Conservation (phyloP, 352 stramenopile genomes). For the Pythium myriotylum region DNA sequence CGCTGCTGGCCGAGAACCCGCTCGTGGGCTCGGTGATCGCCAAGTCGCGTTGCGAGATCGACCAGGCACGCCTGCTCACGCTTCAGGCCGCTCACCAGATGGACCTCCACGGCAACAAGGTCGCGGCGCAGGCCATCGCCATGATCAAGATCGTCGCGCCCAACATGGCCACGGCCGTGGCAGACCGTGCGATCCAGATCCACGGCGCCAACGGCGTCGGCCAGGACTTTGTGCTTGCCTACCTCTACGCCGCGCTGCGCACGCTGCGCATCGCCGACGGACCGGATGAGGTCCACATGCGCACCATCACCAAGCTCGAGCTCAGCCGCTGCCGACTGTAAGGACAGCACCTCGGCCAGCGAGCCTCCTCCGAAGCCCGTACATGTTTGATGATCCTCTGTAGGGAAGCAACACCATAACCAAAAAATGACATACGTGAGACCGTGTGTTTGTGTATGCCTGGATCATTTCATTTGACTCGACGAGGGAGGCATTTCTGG, state of each 20-base stretch:
- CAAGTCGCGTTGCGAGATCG: slow-evolving; percentile 78
- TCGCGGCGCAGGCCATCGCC: slow-evolving; percentile 91
- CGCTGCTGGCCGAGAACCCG: slow-evolving; percentile 89
- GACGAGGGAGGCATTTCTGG: too few species aligned
- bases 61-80: slow-evolving; percentile 85
- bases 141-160: slow-evolving; percentile 98
- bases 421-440: too few species aligned
- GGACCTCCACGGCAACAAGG: slow-evolving; percentile 83
- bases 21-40: slow-evolving; percentile 86
- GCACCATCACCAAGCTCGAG: slow-evolving; percentile 94
- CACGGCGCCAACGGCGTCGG: slow-evolving; percentile 84
- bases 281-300: slow-evolving; percentile 96
- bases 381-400: too few species aligned
- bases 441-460: too few species aligned
- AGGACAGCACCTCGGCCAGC: background rate
- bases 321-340: slow-evolving; percentile 49
- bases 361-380: too few species aligned
- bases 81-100: slow-evolving; percentile 91
- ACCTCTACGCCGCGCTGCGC: slow-evolving; percentile 90
- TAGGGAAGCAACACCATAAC: too few species aligned
- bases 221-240: slow-evolving; percentile 93
- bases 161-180: slow-evolving; percentile 85
- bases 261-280: slow-evolving; percentile 96
- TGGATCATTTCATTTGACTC: too few species aligned
- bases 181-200: slow-evolving; percentile 92